Evolutionary conservation across 2,329 filamentous ascomycete species (phyloP).

Genomic region (Monosporascus sp.): DNA sequence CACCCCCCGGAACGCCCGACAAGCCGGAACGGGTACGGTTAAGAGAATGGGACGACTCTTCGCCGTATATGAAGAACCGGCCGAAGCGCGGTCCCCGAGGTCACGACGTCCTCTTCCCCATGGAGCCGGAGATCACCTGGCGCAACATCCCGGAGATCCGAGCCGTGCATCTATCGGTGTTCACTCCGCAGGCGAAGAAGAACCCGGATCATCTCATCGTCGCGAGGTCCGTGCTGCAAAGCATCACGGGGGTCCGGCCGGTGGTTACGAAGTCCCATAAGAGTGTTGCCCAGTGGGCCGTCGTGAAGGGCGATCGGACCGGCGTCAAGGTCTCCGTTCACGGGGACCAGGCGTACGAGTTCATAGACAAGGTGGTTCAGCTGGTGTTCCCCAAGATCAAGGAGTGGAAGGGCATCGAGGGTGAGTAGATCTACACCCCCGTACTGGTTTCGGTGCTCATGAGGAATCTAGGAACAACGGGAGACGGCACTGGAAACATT

Average conservation of each 20-base stretch:
- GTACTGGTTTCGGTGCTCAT: slow-evolving; percentile 2
- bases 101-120: slow-evolving; percentile 61
- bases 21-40: slow-evolving; percentile 58
- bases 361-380: slow-evolving; percentile 84
- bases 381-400: slow-evolving; percentile 93
- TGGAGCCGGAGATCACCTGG: slow-evolving; percentile 74
- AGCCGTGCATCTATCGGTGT: slow-evolving; percentile 75
- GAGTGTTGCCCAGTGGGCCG: slow-evolving; percentile 70
- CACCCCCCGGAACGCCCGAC: slow-evolving; percentile 66
- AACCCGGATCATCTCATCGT: slow-evolving; percentile 76
- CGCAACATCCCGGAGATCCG: slow-evolving; percentile 79
- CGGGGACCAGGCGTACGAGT: slow-evolving; percentile 81
- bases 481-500: slow-evolving; percentile 86
- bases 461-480: slow-evolving; percentile 48
- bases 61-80: slow-evolving; percentile 91
- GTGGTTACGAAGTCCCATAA: slow-evolving; percentile 64
- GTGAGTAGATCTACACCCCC: slow-evolving; percentile 17
- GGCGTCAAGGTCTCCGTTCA: slow-evolving; percentile 73
- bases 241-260: slow-evolving; percentile 75
- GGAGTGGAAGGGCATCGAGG: slow-evolving; percentile 74
- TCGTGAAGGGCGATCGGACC: slow-evolving; percentile 66
- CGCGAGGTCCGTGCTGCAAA: slow-evolving; percentile 77
- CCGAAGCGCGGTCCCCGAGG: slow-evolving; percentile 81
- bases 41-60: slow-evolving; percentile 81
- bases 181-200: slow-evolving; percentile 63